These are phyloP conservation scores for Solanum ossicruentum DNA, from an alignment of 257 asterid genomes.

Conservation along the genomic window DNA sequence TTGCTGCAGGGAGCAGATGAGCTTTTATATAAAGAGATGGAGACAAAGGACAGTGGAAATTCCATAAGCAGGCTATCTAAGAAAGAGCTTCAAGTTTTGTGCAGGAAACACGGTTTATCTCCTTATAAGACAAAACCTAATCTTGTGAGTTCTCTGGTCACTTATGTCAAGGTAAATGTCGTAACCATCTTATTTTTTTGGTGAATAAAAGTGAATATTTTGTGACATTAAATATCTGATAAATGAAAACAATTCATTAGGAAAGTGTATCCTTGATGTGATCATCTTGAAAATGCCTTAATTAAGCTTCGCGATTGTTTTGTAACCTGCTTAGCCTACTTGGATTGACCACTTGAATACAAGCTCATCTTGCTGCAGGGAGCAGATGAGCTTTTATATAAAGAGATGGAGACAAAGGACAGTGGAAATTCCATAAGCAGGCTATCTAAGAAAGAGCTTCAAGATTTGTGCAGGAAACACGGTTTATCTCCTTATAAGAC, in stretches of 20 bases:
- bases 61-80: not conserved
- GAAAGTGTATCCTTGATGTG: not conserved
- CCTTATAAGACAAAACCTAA: not conserved
- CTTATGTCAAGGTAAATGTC: not conserved
- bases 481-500: conserved; percentile 6
- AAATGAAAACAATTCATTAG: not conserved
- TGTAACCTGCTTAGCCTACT: not conserved
- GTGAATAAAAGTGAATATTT: not conserved
- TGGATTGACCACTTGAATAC: not conserved
- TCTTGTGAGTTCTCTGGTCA: not conserved
- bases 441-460: conserved; percentile 1
- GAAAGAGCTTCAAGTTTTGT: conserved; percentile 1
- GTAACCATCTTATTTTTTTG: not conserved
- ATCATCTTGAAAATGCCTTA: not conserved
- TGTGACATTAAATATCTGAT: not conserved
- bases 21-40: not conserved
- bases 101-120: conserved; percentile 1
- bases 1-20: no score
- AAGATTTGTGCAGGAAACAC: conserved; percentile 2
- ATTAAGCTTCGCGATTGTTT: not conserved
- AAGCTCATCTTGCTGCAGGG: not conserved
- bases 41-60: not conserved
- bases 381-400: not conserved
- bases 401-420: not conserved
- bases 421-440: not conserved